Evolutionary conservation across 2,329 filamentous ascomycete species (phyloP).

Genomic region (Colletotrichum melonis): DNA sequence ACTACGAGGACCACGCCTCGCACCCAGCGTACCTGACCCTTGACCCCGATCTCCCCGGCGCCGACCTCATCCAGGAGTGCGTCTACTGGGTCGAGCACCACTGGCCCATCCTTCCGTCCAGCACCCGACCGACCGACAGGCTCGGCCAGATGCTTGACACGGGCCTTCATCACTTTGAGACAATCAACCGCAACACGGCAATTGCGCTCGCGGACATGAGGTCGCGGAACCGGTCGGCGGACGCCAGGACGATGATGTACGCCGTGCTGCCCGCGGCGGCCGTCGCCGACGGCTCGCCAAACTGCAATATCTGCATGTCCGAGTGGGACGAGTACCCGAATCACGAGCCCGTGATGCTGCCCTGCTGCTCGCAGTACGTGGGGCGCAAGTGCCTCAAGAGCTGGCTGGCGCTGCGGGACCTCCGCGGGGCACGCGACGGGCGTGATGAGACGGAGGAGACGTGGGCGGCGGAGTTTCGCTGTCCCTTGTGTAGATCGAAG

Average conservation of each 20-base stretch:
- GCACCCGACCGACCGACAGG: too few relatives aligned
- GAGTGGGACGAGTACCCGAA: constrained; percentile 4
- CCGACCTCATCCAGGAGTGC: constrained; percentile 25
- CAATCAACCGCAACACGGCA: constrained; percentile 18
- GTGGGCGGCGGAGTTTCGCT: constrained; percentile 15
- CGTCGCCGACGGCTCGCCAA: background rate
- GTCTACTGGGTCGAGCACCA: constrained; percentile 20
- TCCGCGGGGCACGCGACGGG: background rate
- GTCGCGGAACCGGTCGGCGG: constrained; percentile 1
- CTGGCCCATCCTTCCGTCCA: constrained; percentile 10
- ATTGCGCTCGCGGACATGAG: constrained; percentile 2
- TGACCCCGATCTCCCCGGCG: constrained; percentile 1
- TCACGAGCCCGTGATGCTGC: constrained; percentile 24
- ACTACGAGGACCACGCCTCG: background rate
- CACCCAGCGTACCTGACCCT: background rate
- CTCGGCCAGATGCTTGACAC: background rate
- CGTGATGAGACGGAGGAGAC: background rate
- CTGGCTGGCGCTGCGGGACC: constrained; percentile 1
- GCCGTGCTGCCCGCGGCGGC: background rate
- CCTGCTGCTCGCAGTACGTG: constrained; percentile 16
- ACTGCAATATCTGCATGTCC: constrained; percentile 4
- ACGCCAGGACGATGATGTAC: background rate
- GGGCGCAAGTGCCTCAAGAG: constrained; percentile 27
- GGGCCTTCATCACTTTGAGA: background rate
- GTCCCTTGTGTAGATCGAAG: constrained; percentile 7